These are phyloP conservation scores for Cystobasidium slooffiae DNA, from an alignment of 1,284 basidiomycete species.

Conservation along the genomic window DNA sequence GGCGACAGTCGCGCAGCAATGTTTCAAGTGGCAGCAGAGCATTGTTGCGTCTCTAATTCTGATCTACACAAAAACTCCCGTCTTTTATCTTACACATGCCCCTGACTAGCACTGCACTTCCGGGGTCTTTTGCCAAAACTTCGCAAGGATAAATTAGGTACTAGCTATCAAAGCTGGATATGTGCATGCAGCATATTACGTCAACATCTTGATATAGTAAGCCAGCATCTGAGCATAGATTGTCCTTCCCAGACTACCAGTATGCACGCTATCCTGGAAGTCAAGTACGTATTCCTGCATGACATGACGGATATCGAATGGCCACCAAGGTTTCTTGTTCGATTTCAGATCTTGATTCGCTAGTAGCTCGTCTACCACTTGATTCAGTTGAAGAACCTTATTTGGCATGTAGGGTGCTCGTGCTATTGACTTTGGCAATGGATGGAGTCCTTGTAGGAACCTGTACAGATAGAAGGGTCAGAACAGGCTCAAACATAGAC, in stretches of 20 bases:
- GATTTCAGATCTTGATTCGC: not conserved
- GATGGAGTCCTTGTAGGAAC: conserved; percentile 20
- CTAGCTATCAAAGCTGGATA: too few species aligned
- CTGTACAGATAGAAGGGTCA: not conserved
- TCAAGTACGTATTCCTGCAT: conserved; percentile 24
- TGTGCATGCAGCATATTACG: not conserved
- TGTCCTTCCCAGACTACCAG: conserved; percentile 11
- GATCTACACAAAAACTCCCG: too few species aligned
- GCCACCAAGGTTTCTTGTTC: conserved; percentile 21
- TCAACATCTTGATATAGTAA: conserved; percentile 37
- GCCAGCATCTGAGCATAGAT: conserved; percentile 22
- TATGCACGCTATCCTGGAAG: conserved; percentile 28
- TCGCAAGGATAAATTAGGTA: too few species aligned
- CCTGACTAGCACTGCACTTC: too few species aligned
- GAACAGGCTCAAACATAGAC: not conserved
- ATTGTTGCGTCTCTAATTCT: too few species aligned
- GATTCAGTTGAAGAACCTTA: conserved; percentile 27
- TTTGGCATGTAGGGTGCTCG: conserved; percentile 19
- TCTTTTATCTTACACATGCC: too few species aligned
- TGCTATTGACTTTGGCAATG: conserved; percentile 9
- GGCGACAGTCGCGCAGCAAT: too few species aligned
- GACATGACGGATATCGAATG: conserved; percentile 23
- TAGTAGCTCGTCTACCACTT: conserved; percentile 24
- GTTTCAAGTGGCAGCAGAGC: too few species aligned
- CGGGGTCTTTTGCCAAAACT: too few species aligned